A percentile compares a stretch with the other conserved stretches of the same genome.
These are phyloP conservation scores for Triticum timopheevii DNA, from an alignment of 176 grass and related monocot species.

Conservation along the genomic window DNA sequence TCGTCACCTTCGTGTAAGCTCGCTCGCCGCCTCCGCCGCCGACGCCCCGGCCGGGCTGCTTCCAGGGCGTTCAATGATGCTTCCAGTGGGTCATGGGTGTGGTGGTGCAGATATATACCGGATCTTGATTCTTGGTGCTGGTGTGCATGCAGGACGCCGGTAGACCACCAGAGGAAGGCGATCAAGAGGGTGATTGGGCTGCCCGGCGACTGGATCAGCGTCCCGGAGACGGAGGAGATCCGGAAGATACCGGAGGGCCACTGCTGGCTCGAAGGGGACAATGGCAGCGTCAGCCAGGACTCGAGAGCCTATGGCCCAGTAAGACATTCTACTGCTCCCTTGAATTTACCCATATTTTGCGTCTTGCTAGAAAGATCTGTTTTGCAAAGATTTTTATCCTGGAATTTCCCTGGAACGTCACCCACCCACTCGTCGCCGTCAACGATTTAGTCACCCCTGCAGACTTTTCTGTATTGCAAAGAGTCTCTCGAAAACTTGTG, in stretches of 20 bases:
- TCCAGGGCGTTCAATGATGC: not conserved
- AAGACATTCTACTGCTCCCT: conserved; percentile 27
- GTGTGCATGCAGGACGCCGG: conserved; percentile 33
- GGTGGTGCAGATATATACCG: not conserved
- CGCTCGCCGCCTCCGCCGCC: too few relatives aligned
- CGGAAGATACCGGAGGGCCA: conserved; percentile 58
- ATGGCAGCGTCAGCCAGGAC: conserved; percentile 50
- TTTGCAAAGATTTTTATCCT: too few relatives aligned
- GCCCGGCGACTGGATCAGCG: conserved; percentile 74
- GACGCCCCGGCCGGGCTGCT: not conserved
- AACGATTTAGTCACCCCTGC: too few relatives aligned
- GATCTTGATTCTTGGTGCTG: not conserved
- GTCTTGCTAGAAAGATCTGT: too few relatives aligned
- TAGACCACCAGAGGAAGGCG: conserved; percentile 13
- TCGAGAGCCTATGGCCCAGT: conserved; percentile 64
- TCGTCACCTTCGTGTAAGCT: conserved; percentile 61
- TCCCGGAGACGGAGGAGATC: conserved; percentile 58
- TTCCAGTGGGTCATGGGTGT: not conserved
- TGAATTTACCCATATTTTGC: too few relatives aligned
- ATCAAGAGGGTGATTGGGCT: conserved; percentile 66
- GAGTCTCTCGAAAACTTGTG: too few relatives aligned
- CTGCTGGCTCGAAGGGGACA: conserved; percentile 96
- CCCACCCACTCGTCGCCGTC: too few relatives aligned
- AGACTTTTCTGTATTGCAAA: too few relatives aligned
- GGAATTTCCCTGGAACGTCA: too few relatives aligned